phyloP scores from a whole-genome alignment of 768 basidiomycete species.

The Russula abietina region DNA sequence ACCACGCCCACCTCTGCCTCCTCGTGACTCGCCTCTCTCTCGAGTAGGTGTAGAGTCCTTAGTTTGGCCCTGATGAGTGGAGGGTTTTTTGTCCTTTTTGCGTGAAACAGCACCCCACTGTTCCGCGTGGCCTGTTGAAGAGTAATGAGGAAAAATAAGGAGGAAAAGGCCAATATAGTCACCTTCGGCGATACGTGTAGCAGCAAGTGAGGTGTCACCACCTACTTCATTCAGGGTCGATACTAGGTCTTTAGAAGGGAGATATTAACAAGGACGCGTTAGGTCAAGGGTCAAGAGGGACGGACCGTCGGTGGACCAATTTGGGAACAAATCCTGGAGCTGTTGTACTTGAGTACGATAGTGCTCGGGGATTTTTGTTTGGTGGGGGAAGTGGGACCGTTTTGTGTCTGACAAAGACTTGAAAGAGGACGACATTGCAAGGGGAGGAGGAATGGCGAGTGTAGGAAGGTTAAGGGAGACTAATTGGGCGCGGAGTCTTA shows the following conservation, averaged over 20 bases:
- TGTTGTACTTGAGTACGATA: slow-evolving; percentile 50
- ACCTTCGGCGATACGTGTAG: slow-evolving; percentile 75
- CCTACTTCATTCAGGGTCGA: slow-evolving; percentile 59
- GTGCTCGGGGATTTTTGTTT: slow-evolving; percentile 33
- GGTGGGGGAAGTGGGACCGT: slow-evolving; percentile 26
- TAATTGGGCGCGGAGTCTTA: slow-evolving; percentile 9
- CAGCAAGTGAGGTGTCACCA: slow-evolving; percentile 67
- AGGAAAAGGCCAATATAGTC: slow-evolving; percentile 1
- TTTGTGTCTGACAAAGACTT: slow-evolving; percentile 31
- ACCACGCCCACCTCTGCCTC: slow-evolving; percentile 58
- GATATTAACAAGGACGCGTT: slow-evolving; percentile 25
- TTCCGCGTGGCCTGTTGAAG: slow-evolving; percentile 54
- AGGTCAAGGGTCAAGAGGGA: slow-evolving; percentile 9
- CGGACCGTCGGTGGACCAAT: slow-evolving; percentile 64
- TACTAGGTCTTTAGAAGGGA: slow-evolving; percentile 48
- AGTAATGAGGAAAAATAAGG: slow-evolving; percentile 24
- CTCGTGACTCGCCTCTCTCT: slow-evolving; percentile 49
- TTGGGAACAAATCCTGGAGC: slow-evolving; percentile 67
- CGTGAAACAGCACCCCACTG: slow-evolving; percentile 80
- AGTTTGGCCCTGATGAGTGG: slow-evolving; percentile 38
- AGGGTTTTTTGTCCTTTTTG: slow-evolving; percentile 80
- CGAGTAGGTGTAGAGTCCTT: slow-evolving; percentile 48
- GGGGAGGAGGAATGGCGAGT: background rate
- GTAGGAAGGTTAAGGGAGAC: background rate
- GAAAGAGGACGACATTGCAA: slow-evolving; percentile 26